Percentiles rank a stretch among this genome's conserved stretches.
phyloP scores from a whole-genome alignment of 2,329 filamentous ascomycete genomes.

The Sphaerulina vaccinii region DNA sequence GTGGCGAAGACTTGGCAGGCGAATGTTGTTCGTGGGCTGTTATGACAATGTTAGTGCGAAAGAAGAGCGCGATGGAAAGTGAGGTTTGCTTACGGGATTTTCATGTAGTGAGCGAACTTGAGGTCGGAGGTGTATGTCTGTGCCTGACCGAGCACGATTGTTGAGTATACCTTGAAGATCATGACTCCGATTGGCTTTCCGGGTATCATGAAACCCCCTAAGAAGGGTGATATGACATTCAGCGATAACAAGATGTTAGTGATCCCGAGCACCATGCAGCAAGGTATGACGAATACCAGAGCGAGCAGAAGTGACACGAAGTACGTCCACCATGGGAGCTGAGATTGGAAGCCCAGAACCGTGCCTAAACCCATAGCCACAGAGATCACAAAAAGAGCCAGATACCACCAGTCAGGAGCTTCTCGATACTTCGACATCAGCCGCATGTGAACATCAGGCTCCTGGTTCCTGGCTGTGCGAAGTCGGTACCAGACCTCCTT shows the following conservation, averaged over 20 bases:
- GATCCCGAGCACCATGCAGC: conserved; percentile 88
- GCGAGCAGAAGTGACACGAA: conserved; percentile 75
- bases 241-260: conserved; percentile 57
- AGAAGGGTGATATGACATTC: conserved; percentile 46
- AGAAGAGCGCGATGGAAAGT: neutral
- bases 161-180: conserved; percentile 90
- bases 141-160: conserved; percentile 60
- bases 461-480: conserved; percentile 50
- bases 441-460: conserved; percentile 75
- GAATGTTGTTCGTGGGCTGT: conserved; percentile 67
- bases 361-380: conserved; percentile 22
- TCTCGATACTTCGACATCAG: conserved; percentile 80
- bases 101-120: conserved; percentile 86
- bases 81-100: conserved; percentile 51
- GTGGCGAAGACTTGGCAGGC: conserved; percentile 75
- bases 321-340: conserved; percentile 83
- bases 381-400: conserved; percentile 29
- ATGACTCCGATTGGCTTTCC: conserved; percentile 86
- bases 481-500: conserved; percentile 77
- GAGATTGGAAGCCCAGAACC: conserved; percentile 62
- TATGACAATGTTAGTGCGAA: neutral
- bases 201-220: conserved; percentile 78
- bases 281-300: conserved; percentile 79
- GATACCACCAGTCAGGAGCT: conserved; percentile 77
- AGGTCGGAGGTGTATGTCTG: conserved; percentile 86